Evolutionary conservation across 164 flowering plant genomes (phyloP).

Genomic region (Vitis amurensis): DNA sequence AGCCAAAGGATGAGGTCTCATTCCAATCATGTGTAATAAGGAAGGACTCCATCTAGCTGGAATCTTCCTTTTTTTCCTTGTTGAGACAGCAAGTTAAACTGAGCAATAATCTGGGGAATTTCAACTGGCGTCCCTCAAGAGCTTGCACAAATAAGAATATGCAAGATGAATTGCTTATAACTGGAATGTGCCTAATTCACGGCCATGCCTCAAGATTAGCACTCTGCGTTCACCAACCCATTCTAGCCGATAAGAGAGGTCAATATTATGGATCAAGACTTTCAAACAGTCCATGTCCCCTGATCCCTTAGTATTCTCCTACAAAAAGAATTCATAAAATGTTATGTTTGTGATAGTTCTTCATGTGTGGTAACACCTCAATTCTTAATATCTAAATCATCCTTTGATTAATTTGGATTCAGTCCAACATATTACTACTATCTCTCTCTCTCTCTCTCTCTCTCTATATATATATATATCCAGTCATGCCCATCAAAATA

Average conservation of each 20-base stretch:
- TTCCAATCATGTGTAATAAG: neutral
- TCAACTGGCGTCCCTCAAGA: too few relatives aligned
- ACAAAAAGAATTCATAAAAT: conserved; percentile 17
- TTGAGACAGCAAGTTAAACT: neutral
- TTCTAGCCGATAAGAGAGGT: conserved; percentile 77
- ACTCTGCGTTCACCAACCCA: conserved; percentile 73
- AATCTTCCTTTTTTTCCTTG: neutral
- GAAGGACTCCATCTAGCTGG: neutral
- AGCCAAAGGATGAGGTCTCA: neutral
- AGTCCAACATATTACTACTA: too few relatives aligned
- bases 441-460: too few relatives aligned
- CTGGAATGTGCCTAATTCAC: conserved; percentile 70
- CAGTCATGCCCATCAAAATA: neutral
- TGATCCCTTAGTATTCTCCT: conserved; percentile 43
- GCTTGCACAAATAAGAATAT: neutral
- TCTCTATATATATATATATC: too few relatives aligned
- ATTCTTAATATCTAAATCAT: too few relatives aligned
- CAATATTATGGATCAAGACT: conserved; percentile 66
- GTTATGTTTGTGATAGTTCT: neutral
- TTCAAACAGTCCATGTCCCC: conserved; percentile 53
- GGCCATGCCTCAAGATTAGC: conserved; percentile 56
- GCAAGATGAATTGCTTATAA: conserved; percentile 28
- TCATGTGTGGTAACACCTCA: too few relatives aligned
- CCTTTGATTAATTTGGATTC: too few relatives aligned
- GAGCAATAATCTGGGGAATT: too few relatives aligned